Evolutionary conservation across 768 basidiomycete species (phyloP).

Genomic region (Lyophyllum decastes): DNA sequence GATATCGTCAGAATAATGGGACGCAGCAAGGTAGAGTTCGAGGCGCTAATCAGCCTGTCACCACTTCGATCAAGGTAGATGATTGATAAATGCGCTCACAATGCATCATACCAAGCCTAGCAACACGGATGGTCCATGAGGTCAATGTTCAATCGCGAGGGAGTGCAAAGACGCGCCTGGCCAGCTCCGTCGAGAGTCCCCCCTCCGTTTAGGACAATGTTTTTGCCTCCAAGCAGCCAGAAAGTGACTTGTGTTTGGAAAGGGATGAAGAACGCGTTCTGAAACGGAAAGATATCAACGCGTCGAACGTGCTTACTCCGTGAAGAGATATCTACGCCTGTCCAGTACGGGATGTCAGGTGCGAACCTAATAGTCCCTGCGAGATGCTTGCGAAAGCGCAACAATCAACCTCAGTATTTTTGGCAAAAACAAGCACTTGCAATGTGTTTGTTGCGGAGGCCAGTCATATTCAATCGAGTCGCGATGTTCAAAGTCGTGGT

Average conservation of each 20-base stretch:
- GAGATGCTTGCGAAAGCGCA: conserved; percentile 36
- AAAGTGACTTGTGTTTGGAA: conserved; percentile 57
- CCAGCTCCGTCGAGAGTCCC: conserved; percentile 68
- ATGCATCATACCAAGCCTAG: conserved; percentile 59
- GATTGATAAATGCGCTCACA: conserved; percentile 24
- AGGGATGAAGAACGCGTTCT: conserved; percentile 54
- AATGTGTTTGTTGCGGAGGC: conserved; percentile 48
- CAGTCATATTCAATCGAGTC: conserved; percentile 56
- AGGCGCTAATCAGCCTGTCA: conserved; percentile 28
- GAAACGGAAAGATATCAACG: neutral
- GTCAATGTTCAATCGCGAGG: neutral
- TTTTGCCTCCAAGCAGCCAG: conserved; percentile 55
- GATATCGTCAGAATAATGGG: conserved; percentile 59
- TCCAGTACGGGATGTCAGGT: conserved; percentile 55
- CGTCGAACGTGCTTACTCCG: neutral
- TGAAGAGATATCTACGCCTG: conserved; percentile 32
- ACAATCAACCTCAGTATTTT: neutral
- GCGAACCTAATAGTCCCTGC: conserved; percentile 53
- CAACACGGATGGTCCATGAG: neutral
- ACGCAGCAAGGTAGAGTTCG: conserved; percentile 47
- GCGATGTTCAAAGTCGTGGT: conserved; percentile 51
- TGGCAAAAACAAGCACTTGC: conserved; percentile 26
- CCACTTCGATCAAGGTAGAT: neutral
- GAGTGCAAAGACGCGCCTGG: conserved; percentile 38
- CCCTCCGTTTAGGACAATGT: conserved; percentile 53